Evolutionary conservation across 441 rosid genomes (phyloP).

Genomic region (Brassica balearica): DNA sequence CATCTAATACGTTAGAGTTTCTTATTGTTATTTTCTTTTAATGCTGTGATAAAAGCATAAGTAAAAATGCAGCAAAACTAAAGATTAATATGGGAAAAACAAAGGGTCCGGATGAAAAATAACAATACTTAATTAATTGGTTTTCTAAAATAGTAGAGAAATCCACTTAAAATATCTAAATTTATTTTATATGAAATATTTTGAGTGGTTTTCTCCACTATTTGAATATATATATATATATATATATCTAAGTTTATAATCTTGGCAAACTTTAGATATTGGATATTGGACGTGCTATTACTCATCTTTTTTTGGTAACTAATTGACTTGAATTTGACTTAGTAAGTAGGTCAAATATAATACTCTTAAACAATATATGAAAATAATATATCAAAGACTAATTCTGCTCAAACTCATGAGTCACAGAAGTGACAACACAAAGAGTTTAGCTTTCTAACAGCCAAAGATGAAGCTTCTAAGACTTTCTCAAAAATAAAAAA

Average conservation of each 20-base stretch:
- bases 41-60: neutral
- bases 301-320: neutral
- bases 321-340: too few relatives aligned
- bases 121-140: neutral
- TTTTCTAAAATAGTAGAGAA: neutral
- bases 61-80: neutral
- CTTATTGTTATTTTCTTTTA: neutral
- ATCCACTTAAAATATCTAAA: neutral
- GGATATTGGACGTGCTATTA: too few relatives aligned
- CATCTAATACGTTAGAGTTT: neutral
- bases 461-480: neutral
- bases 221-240: too few relatives aligned
- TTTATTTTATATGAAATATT: too few relatives aligned
- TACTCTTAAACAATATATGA: too few relatives aligned
- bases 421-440: too few relatives aligned
- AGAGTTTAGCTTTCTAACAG: neutral
- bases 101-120: too few relatives aligned
- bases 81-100: neutral
- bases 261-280: too few relatives aligned
- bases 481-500: neutral
- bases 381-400: neutral
- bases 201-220: neutral
- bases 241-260: too few relatives aligned
- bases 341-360: too few relatives aligned
- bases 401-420: too few relatives aligned